Evolutionary conservation across 306 rosid species (phyloP).

Genomic region (Sicyos baderoa): DNA sequence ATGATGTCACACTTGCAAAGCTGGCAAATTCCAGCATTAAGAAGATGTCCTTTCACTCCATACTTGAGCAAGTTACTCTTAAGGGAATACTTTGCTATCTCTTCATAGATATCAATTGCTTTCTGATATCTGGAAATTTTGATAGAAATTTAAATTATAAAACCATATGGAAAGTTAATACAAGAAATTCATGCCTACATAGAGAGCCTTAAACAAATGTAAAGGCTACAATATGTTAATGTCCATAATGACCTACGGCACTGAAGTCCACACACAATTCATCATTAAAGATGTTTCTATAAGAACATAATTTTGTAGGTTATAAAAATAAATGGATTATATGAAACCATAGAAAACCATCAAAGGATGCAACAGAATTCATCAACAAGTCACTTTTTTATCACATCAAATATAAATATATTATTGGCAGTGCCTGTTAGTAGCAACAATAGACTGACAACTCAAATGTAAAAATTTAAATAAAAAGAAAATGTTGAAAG

Average conservation of each 20-base stretch:
- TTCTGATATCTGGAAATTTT: constrained; percentile 52
- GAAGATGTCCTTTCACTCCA: constrained; percentile 96
- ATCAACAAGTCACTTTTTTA: neutral
- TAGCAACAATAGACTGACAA: neutral
- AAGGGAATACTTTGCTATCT: constrained; percentile 79
- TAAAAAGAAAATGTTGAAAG: too few species aligned
- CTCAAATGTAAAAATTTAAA: neutral
- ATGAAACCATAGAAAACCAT: neutral
- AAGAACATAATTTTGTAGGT: neutral
- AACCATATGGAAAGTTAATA: neutral
- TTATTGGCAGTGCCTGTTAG: neutral
- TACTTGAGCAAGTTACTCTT: constrained; percentile 80
- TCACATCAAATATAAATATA: neutral
- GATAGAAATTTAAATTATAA: neutral
- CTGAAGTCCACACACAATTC: neutral
- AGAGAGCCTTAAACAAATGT: neutral
- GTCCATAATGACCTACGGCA: neutral
- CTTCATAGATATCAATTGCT: constrained; percentile 74
- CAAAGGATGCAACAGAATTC: neutral
- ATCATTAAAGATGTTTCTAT: neutral
- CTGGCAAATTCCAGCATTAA: constrained; percentile 93
- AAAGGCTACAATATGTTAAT: neutral
- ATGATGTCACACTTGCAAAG: constrained; percentile 80
- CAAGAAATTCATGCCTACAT: neutral
- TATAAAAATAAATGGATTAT: neutral